Evolutionary conservation across 352 stramenopile species (phyloP).

Genomic region (Globisporangium carolinianum): DNA sequence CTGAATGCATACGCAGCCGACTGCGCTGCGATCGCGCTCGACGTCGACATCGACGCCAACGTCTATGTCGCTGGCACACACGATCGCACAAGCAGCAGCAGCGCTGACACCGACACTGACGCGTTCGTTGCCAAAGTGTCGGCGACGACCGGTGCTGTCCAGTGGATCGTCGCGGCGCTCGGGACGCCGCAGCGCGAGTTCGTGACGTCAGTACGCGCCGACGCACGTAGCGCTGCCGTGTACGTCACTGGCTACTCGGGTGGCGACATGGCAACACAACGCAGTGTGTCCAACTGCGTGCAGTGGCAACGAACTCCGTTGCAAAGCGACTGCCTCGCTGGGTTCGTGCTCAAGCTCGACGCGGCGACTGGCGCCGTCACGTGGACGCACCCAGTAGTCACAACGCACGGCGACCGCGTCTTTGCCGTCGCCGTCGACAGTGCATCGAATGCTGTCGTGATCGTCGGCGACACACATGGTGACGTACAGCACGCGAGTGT

Average conservation of each 20-base stretch:
- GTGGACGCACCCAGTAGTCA: slow-evolving; percentile 10
- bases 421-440: slow-evolving; percentile 16
- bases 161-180: background rate
- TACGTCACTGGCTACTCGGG: slow-evolving; percentile 8
- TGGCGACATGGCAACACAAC: slow-evolving; percentile 1
- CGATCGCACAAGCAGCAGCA: background rate
- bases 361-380: background rate
- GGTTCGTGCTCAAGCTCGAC: slow-evolving; percentile 16
- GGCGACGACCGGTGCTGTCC: background rate
- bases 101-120: background rate
- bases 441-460: slow-evolving; percentile 2
- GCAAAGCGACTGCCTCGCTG: slow-evolving; percentile 5
- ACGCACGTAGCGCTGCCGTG: background rate
- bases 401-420: slow-evolving; percentile 10
- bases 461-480: slow-evolving; percentile 22
- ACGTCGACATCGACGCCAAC: slow-evolving; percentile 1
- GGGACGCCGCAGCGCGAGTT: slow-evolving; percentile 1
- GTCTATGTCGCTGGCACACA: slow-evolving; percentile 4
- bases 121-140: slow-evolving; percentile 4
- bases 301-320: background rate
- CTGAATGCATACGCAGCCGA: background rate
- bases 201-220: slow-evolving; percentile 1
- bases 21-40: slow-evolving; percentile 2
- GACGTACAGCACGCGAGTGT: background rate
- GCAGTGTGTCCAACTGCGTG: slow-evolving; percentile 3